Evolutionary conservation across 2,329 filamentous ascomycete species (phyloP), one percentile per base, ranked within the genome.

Genomic region (Coniella lustricola): DNA sequence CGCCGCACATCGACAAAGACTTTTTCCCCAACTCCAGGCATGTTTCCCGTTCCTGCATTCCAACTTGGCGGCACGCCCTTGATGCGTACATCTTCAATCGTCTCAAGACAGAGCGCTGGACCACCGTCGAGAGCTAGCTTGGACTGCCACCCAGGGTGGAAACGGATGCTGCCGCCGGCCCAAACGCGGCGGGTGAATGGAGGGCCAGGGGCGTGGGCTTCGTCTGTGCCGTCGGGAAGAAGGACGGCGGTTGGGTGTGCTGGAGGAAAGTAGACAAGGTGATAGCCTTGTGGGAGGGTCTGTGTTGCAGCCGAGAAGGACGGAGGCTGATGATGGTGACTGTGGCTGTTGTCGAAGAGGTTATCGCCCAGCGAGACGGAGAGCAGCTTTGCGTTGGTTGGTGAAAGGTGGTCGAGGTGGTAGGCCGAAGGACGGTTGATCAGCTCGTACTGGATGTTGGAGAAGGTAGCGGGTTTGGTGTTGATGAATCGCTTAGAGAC

Each of bases 221-320:
- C 72, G 63, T 97, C 91, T 1, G 90, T 94, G 49, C 93, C 91
- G 68, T 98, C 93, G 1, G 81, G 72, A 16, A 89, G 75, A 37
- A 97, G 77, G 31, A 72, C 57, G 7, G 75, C 77, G 13, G 79
- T 69, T 1, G 77, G 72, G 16, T 84, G 70, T 54, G 81, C 77
- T 10, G 85, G 77, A 51, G 90, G 88, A 68, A 95, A 96, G 70
- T 94, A 94, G 55, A 91, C 81, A 32, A 95, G 74, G 64, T 96
- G 90, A 63, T 94, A 84, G 32, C 84, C 86, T 25, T 78, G 73
- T 0, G 84, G 81, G 7, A 85, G 67, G 3, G 62, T 39, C 4
- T 29, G 1, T 33, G 18, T 14, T 12, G 20, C 21, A 7, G 3
- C 21, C 18, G 42, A 20, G 17, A 17, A 21, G 43, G 13, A 14